A percentile compares a stretch with the other conserved stretches of the same genome.
phyloP scores from a whole-genome alignment of 495 filamentous ascomycete genomes.

The Xylaria nigripes region DNA sequence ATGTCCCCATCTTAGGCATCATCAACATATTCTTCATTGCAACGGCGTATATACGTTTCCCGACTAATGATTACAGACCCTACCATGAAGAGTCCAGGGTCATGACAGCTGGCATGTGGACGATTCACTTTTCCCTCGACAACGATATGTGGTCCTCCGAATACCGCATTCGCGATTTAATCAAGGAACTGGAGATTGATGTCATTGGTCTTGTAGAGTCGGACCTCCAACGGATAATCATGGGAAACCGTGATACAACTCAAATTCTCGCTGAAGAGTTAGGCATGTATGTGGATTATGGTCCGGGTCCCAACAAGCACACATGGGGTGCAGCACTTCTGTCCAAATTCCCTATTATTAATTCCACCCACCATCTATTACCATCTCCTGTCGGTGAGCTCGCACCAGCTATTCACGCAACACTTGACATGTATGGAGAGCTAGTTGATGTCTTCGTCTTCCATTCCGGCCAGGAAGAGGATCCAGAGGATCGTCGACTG shows the following conservation, averaged over 20 bases:
- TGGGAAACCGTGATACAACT: slow-evolving; percentile 96
- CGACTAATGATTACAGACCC: slow-evolving; percentile 81
- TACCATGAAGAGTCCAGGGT: slow-evolving; percentile 82
- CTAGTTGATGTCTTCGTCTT: slow-evolving; percentile 93
- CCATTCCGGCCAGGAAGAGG: slow-evolving; percentile 98
- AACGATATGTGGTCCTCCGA: slow-evolving; percentile 99
- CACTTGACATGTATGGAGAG: slow-evolving; percentile 85
- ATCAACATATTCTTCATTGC: slow-evolving; percentile 74
- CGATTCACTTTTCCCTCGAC: slow-evolving; percentile 95
- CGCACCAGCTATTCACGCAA: slow-evolving; percentile 92
- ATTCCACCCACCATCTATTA: slow-evolving; percentile 91
- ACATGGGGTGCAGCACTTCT: slow-evolving; percentile 93
- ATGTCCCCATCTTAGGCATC: slow-evolving; percentile 40
- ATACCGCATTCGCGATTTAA: slow-evolving; percentile 82
- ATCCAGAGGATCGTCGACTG: slow-evolving; percentile 82
- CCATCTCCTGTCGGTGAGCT: slow-evolving; percentile 91
- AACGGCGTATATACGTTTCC: slow-evolving; percentile 88
- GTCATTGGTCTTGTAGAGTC: slow-evolving; percentile 90
- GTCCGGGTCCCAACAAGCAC: slow-evolving; percentile 97
- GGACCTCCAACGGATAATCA: slow-evolving; percentile 96
- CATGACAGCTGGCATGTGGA: slow-evolving; percentile 95
- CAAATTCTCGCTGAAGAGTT: slow-evolving; percentile 93
- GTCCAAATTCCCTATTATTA: slow-evolving; percentile 95
- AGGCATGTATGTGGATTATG: slow-evolving; percentile 97
- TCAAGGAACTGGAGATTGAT: slow-evolving; percentile 90